Percentiles rank a stretch among this genome's conserved stretches.
phyloP scores from a whole-genome alignment of 2,329 filamentous ascomycete species.

The Pseudogymnoascus sp. region DNA sequence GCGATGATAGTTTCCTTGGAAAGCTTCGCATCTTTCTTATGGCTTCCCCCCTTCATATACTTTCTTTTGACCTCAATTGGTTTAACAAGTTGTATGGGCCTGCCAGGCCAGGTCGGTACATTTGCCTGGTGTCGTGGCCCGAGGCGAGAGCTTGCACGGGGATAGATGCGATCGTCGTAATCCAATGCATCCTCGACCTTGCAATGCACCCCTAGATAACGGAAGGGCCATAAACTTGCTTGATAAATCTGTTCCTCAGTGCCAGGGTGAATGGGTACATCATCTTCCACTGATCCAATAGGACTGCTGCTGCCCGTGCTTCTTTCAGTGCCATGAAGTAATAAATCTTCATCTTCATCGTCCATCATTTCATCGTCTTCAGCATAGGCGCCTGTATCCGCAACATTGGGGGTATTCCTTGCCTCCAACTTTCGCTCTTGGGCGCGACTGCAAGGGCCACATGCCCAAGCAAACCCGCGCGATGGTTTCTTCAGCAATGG shows the following conservation, averaged over 20 bases:
- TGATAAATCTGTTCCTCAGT: conserved; percentile 88
- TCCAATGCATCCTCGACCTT: conserved; percentile 92
- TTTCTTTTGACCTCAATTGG: conserved; percentile 78
- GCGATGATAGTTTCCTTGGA: conserved; percentile 75
- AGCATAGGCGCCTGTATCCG: conserved; percentile 58
- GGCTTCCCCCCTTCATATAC: conserved; percentile 52
- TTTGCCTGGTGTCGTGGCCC: conserved; percentile 88
- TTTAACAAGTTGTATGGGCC: conserved; percentile 84
- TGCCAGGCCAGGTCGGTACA: conserved; percentile 78
- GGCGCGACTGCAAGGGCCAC: conserved; percentile 90
- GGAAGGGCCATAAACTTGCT: conserved; percentile 91
- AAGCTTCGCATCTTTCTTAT: conserved; percentile 70
- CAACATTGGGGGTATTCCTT: conserved; percentile 71
- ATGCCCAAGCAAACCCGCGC: conserved; percentile 96
- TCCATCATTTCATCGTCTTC: conserved; percentile 58
- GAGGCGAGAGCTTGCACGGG: conserved; percentile 84
- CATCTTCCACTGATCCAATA: conserved; percentile 49
- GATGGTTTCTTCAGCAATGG: conserved; percentile 92
- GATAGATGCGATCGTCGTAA: conserved; percentile 96
- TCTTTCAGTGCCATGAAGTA: conserved; percentile 42
- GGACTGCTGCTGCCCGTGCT: conserved; percentile 61
- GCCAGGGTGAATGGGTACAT: conserved; percentile 48
- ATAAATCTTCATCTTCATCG: conserved; percentile 66
- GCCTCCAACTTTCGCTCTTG: conserved; percentile 90
- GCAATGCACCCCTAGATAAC: conserved; percentile 93